A percentile compares a stretch with the other conserved stretches of the same genome.
phyloP scores from a whole-genome alignment of 148 eudicot species.

The Fagopyrum tataricum region DNA sequence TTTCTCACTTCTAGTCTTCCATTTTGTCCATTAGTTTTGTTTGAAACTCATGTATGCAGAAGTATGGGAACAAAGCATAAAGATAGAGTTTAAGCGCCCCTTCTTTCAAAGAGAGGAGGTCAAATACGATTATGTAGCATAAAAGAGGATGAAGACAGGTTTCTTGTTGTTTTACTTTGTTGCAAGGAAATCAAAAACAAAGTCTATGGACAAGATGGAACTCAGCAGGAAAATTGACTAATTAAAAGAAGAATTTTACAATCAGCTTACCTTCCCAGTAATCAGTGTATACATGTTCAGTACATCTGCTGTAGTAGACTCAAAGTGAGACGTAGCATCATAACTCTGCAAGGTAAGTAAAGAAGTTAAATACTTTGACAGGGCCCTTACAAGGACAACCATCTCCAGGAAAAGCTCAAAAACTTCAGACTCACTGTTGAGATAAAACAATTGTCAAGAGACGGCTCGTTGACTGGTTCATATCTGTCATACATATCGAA shows the following conservation, averaged over 20 bases:
- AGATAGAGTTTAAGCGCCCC: background rate
- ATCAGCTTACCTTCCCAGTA: conserved; percentile 72
- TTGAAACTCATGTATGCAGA: no score
- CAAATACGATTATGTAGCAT: no score
- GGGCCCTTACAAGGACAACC: background rate
- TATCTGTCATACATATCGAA: conserved; percentile 86
- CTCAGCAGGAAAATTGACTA: background rate
- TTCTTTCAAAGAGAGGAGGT: no score
- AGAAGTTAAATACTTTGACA: background rate
- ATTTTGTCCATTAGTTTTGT: no score
- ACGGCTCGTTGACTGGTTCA: conserved; percentile 89
- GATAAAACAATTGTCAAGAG: conserved; percentile 83
- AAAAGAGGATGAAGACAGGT: no score
- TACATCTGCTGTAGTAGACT: conserved; percentile 85
- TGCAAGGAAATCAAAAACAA: background rate
- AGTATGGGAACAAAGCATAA: no score
- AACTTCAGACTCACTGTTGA: conserved; percentile 45
- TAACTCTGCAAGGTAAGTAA: conserved; percentile 55
- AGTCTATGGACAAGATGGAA: background rate
- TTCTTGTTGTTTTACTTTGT: no score
- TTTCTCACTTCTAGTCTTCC: no score
- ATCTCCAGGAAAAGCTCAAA: background rate
- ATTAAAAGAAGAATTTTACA: background rate
- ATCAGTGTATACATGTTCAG: conserved; percentile 88
- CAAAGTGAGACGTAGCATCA: conserved; percentile 95